Evolutionary conservation across 306 rosid species (phyloP).

Genomic region (Prosopis cineraria): DNA sequence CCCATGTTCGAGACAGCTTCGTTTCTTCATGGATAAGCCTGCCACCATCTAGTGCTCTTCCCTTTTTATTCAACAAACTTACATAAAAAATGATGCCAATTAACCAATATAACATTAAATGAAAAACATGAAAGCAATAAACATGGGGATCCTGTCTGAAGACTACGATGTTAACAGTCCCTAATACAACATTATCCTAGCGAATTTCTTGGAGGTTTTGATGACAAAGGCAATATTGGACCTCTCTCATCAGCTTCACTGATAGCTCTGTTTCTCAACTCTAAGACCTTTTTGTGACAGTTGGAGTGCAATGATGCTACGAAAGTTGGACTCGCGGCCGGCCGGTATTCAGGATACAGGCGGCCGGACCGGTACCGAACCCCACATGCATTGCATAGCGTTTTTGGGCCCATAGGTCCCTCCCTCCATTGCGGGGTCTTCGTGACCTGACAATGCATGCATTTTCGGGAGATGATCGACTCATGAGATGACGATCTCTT

Average conservation of each 20-base stretch:
- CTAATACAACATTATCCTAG: conserved; percentile 39
- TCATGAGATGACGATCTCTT: conserved; percentile 22
- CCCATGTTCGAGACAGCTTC: not conserved
- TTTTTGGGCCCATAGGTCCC: conserved; percentile 41
- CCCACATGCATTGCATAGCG: conserved; percentile 44
- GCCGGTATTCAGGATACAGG: conserved; percentile 44
- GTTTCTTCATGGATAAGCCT: conserved; percentile 1
- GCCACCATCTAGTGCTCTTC: not conserved
- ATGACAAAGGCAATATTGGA: conserved; percentile 30
- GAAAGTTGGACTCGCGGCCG: conserved; percentile 43
- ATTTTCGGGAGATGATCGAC: conserved; percentile 23
- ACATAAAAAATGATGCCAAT: conserved; percentile 37
- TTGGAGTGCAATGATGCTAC: conserved; percentile 39
- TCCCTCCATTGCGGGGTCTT: conserved; percentile 43
- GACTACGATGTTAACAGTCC: conserved; percentile 38
- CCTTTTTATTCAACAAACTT: conserved; percentile 41
- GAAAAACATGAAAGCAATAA: conserved; percentile 23
- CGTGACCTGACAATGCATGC: conserved; percentile 35
- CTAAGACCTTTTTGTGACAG: conserved; percentile 39
- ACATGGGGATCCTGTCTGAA: conserved; percentile 42
- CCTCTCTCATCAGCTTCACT: conserved; percentile 27
- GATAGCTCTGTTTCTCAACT: conserved; percentile 19
- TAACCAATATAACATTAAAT: conserved; percentile 22
- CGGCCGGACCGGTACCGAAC: conserved; percentile 45
- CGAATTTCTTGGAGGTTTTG: conserved; percentile 32